Evolutionary conservation across 495 filamentous ascomycete genomes (phyloP), one percentile per base, ranked within the genome.

Genomic region (Friedmanniomyces endolithicus): DNA sequence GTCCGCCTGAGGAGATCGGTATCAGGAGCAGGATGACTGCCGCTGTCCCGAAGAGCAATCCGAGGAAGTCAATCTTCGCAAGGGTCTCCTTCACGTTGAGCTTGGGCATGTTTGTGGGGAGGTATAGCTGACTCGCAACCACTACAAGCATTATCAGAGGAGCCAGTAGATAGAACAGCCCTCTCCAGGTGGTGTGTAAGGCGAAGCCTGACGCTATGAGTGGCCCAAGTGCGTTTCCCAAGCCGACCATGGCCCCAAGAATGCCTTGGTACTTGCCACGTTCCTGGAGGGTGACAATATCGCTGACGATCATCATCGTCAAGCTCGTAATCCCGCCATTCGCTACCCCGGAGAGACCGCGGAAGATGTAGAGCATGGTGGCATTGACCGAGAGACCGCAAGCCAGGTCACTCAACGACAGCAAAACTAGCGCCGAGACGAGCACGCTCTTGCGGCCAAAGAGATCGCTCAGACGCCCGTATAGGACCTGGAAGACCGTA

Each of bases 401-500:
- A 0, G 69, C 74, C 8, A 79, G 58, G 6, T 69, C 71, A 35
- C 70, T 76, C 3, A 67, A 46, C 11, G 64, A 63, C 23, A 75
- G 66, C 14, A 78, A 50, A 19, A 74, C 64, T 23, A 62, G 67
- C 17, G 77, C 78, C 1, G 62, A 60, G 0, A 80, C 59, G 46
- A 71, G 74, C 29, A 78, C 65, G 7, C 41, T 62, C 22, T 72
- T 59, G 14, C 61, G 68, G 1, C 79, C 79, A 8, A 80, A 68
- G 0, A 76, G 68, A 62, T 81, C 78, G 1, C 49, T 41, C 12
- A 83, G 59, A 23, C 79, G 71, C 17, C 78, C 77, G 46, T 80
- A 81, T 0, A 80, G 68, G n/a, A 80, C 75, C 14, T 78, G 78
- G 50, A 84, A 86, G 51, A 82, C 79, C 11, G 82, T 85, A 62